Base-by-base conservation (phyloP, 208 protist genomes). In the Acanthamoeba lenticulata region DNA sequence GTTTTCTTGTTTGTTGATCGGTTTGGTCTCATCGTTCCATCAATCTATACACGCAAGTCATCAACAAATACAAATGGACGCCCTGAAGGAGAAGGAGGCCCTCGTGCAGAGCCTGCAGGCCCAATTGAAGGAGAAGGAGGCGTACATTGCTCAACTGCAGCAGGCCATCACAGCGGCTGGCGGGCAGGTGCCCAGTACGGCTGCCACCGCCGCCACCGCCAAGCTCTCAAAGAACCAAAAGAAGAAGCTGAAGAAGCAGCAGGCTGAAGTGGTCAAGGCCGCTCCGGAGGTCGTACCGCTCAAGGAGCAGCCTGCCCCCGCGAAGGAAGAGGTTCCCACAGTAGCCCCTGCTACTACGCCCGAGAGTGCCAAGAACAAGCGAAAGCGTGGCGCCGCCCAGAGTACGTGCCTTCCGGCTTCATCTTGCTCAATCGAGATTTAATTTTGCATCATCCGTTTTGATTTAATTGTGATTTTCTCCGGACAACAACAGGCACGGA, bases 241-340 rank as follows among this genome's bases (percentile, higher is more conserved):
- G 72, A 81, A 81, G 72, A 81, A 81, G 42, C 42, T 34, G 19
- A 81, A 81, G 36, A 81, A n/a, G 72, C 72, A 81, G n/a, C 72
- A 81, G n/a, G 15, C 2, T 5, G 9, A 17, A 27, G 7, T 47
- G 38, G 1, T 2, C 3, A 17, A 6, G 11, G 36, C 36, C n/a
- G 38, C 72, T 13, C 4, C 72, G 2, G 9, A 29, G 24, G 72
- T 81, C 29, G 47, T 38, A 13, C 72, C 72, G 36, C 72, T 81
- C 72, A 81, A 81, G 72, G 72, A 81, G 72, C 72, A 81, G 72
- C 72, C 72, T 27, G 42, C 34, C 29, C 72, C 72, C 72, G 40
- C 72, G 36, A 83, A 83, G 74, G 44, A 44, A 36, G 72, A 29
- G 7, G 72, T 32, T 6, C 72, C 72, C 24, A 38, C 72, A 15